Base-by-base conservation (phyloP, 805 yeast species). In the Komagataella pseudopastoris region DNA sequence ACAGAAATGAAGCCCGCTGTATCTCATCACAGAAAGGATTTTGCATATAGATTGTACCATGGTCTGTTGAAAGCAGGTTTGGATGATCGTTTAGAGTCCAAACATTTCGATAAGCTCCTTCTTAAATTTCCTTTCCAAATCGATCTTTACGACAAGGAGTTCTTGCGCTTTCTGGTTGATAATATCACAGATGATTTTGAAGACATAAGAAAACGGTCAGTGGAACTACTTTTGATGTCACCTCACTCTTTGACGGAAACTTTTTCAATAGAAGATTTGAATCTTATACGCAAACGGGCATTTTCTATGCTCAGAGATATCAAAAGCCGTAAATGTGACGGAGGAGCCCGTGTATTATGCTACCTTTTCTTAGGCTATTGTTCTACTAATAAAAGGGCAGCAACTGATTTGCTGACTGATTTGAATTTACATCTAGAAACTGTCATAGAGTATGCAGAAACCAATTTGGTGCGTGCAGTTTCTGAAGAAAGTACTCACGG, bases 141-240 rank as follows among this genome's bases (percentile, higher is more conserved):
- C 1, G 58, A 66, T 0, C 56, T 85, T 1, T 77, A 71, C 55
- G 59, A 64, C 17, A 56, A 57, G 1, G 61, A 65, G 1, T 56
- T 77, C 24, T 59, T 76, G 1, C 66, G 81, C 49, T 59, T 78
- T 6, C 65, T 89, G 50, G 62, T 84, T 17, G 85, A 83, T 56
- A 79, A 79, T 51, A 68, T 86, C 6, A 68, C 80, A 30, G 83
- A 84, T 61, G 83, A 84, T 54, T 89, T 80, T 64, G 88, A 85
- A 52, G 96, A 89, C 60, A 74, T 90, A 17, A 74, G 98, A 53
- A 70, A 71, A 4, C 52, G 60, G 7, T 69, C 88, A 1, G 72
- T 74, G 1, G 55, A 61, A 2, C 51, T 83, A 1, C 59, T 88
- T 18, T 62, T 69, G 6, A 69, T 53, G 69, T 70, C 76, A 3